Percentiles rank a stretch among this genome's conserved stretches.
These are phyloP conservation scores for Elsinoe australis DNA, from an alignment of 2,329 filamentous ascomycete species.

Conservation along the genomic window DNA sequence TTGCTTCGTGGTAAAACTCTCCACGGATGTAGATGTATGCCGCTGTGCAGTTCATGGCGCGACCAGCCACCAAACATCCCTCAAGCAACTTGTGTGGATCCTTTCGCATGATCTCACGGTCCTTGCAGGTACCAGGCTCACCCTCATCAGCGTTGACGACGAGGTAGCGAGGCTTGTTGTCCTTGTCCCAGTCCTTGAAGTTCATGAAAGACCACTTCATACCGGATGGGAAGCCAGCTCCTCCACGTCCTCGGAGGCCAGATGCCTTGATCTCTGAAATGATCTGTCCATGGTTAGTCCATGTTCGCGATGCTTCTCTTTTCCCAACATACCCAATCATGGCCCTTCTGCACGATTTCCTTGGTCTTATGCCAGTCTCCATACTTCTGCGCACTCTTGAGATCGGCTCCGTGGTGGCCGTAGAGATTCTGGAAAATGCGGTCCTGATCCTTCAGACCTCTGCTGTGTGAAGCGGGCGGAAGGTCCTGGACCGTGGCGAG, in stretches of 20 bases:
- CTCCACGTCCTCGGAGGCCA: constrained; percentile 87
- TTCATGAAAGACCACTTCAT: constrained; percentile 99
- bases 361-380: constrained; percentile 99
- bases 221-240: constrained; percentile 94
- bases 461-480: constrained; percentile 59
- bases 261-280: constrained; percentile 97
- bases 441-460: constrained; percentile 90
- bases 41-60: constrained; percentile 97
- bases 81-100: constrained; percentile 98
- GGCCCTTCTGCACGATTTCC: constrained; percentile 92
- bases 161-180: constrained; percentile 87
- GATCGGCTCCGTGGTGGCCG: constrained; percentile 79
- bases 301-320: neutral
- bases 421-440: constrained; percentile 99
- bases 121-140: constrained; percentile 98
- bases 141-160: constrained; percentile 99
- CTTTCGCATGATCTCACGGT: constrained; percentile 99
- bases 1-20: constrained; percentile 94
- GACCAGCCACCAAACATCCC: constrained; percentile 89
- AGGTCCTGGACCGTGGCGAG: constrained; percentile 54
- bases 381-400: constrained; percentile 94
- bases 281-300: constrained; percentile 50
- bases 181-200: constrained; percentile 99
- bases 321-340: constrained; percentile 67
- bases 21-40: constrained; percentile 99